These are phyloP conservation scores for Podaxis sp. DNA, from an alignment of 768 basidiomycete species.

Conservation along the genomic window DNA sequence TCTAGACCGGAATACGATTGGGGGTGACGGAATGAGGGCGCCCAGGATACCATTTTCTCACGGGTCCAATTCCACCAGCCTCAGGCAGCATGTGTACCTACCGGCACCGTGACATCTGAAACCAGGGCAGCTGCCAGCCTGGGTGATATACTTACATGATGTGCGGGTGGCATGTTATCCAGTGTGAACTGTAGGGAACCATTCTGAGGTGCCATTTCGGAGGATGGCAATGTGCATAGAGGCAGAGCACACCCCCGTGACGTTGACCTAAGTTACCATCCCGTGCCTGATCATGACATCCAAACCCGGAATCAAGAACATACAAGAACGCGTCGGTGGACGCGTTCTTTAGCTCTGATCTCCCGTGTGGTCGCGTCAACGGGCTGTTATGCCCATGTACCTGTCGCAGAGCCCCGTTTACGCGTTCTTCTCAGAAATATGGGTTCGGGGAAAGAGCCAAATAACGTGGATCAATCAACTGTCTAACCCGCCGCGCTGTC, in stretches of 20 bases:
- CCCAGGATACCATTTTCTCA: no score
- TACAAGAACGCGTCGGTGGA: neutral
- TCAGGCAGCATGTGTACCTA: no score
- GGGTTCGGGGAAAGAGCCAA: no score
- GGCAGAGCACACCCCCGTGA: neutral
- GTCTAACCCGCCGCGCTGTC: neutral
- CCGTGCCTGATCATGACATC: constrained; percentile 9
- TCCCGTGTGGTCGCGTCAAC: neutral
- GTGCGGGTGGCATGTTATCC: no score
- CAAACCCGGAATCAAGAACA: neutral
- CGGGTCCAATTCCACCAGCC: no score
- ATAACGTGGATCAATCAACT: neutral
- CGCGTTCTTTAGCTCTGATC: neutral
- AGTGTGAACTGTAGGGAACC: no score
- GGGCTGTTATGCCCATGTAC: neutral
- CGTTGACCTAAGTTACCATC: neutral
- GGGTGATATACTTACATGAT: no score
- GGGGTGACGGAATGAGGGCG: no score
- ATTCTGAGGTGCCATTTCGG: no score
- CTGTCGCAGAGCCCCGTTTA: neutral
- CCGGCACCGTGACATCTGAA: no score
- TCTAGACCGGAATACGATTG: no score
- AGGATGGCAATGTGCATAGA: neutral
- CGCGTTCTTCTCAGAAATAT: neutral
- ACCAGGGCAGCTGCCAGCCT: no score